phyloP scores from a whole-genome alignment of 2,329 filamentous ascomycete species.

The Alternaria solani region DNA sequence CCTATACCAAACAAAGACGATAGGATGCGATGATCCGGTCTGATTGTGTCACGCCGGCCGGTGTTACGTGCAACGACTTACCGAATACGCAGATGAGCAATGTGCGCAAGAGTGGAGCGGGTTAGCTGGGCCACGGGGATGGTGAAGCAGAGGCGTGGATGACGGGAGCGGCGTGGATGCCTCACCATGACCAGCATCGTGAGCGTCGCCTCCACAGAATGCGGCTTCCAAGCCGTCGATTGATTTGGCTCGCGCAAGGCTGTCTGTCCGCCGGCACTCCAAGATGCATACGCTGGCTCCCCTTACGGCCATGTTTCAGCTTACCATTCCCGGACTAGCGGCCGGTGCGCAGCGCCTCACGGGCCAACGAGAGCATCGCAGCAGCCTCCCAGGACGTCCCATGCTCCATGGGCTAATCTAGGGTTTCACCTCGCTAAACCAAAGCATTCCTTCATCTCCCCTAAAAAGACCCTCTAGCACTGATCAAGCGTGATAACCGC shows the following conservation, averaged over 20 bases:
- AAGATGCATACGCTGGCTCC: constrained; percentile 16
- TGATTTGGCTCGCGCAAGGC: constrained; percentile 8
- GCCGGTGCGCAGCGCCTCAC: constrained; percentile 21
- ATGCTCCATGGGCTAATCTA: constrained; percentile 30
- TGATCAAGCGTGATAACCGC: constrained; percentile 39
- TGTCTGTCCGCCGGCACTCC: constrained; percentile 18
- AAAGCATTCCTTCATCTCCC: constrained; percentile 52
- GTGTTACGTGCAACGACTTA: constrained; percentile 8
- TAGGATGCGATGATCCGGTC: constrained; percentile 11
- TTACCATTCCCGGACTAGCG: constrained; percentile 36
- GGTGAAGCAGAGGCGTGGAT: neutral
- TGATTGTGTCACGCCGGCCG: constrained; percentile 10
- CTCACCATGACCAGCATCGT: constrained; percentile 6
- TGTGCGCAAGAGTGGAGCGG: constrained; percentile 14
- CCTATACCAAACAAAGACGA: constrained; percentile 4
- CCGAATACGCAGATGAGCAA: constrained; percentile 6
- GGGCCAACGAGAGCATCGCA: constrained; percentile 30
- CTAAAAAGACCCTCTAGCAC: constrained; percentile 32
- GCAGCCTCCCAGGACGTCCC: constrained; percentile 16
- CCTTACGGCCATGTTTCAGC: constrained; percentile 47
- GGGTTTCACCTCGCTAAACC: constrained; percentile 48
- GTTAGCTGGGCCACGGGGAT: constrained; percentile 1
- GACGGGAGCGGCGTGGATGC: constrained; percentile 13
- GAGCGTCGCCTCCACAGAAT: constrained; percentile 5
- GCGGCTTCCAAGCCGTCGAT: neutral